These are phyloP conservation scores for Zymoseptoria brevis DNA, from an alignment of 2,329 filamentous ascomycete genomes.

Conservation along the genomic window DNA sequence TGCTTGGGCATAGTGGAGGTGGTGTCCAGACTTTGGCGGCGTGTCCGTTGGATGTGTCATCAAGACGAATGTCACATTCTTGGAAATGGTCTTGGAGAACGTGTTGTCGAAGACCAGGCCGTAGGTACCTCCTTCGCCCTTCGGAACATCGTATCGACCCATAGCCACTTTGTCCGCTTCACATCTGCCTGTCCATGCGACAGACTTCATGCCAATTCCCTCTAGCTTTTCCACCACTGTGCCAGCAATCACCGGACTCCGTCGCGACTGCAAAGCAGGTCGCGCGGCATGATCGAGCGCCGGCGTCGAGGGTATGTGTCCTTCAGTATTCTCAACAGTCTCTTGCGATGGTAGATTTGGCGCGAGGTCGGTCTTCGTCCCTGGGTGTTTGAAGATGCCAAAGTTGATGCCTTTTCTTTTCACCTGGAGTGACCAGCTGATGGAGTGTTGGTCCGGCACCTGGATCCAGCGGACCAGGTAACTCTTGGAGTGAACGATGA, in stretches of 20 bases:
- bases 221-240: slow-evolving; percentile 61
- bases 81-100: slow-evolving; percentile 90
- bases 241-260: slow-evolving; percentile 39
- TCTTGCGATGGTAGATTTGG: slow-evolving; percentile 36
- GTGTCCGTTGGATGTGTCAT: slow-evolving; percentile 84
- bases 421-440: slow-evolving; percentile 95
- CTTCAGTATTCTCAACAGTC: slow-evolving; percentile 32
- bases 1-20: slow-evolving; percentile 53
- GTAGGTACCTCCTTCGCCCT: slow-evolving; percentile 80
- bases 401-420: slow-evolving; percentile 99
- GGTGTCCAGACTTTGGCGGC: slow-evolving; percentile 65
- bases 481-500: slow-evolving; percentile 98
- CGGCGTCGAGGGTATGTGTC: slow-evolving; percentile 28
- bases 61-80: slow-evolving; percentile 89
- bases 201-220: slow-evolving; percentile 53
- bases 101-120: slow-evolving; percentile 97
- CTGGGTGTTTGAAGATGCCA: slow-evolving; percentile 94
- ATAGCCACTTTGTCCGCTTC: slow-evolving; percentile 93
- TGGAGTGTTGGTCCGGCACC: slow-evolving; percentile 80
- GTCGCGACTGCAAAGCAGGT: slow-evolving; percentile 37
- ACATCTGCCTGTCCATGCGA: slow-evolving; percentile 83
- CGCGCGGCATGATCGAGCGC: slow-evolving; percentile 28
- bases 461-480: slow-evolving; percentile 98
- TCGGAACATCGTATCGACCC: slow-evolving; percentile 72
- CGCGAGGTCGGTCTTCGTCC: slow-evolving; percentile 52